These are phyloP conservation scores for Pichia phayaonensis DNA, from an alignment of 805 yeast species.

Conservation along the genomic window DNA sequence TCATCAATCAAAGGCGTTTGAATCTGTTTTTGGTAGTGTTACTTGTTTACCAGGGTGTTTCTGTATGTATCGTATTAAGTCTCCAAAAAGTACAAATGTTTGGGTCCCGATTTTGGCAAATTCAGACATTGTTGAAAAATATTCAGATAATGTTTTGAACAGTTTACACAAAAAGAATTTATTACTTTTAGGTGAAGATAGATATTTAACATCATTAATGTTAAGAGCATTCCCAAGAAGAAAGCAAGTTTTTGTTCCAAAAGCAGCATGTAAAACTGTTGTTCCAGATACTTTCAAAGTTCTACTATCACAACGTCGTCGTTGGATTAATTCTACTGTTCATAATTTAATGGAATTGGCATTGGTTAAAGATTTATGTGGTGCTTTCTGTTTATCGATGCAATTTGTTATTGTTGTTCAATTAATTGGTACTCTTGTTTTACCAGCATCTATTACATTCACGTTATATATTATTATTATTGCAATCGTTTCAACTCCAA, in stretches of 20 bases:
- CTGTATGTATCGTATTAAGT: constrained; percentile 82
- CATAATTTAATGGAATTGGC: constrained; percentile 87
- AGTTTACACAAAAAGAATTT: constrained; percentile 83
- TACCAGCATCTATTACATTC: constrained; percentile 82
- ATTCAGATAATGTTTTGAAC: constrained; percentile 76
- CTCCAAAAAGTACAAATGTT: constrained; percentile 74
- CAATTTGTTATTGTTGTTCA: constrained; percentile 83
- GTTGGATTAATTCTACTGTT: constrained; percentile 95
- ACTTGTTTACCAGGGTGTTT: constrained; percentile 96
- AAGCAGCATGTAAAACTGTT: constrained; percentile 86
- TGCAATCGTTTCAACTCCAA: constrained; percentile 65
- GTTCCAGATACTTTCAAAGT: constrained; percentile 81
- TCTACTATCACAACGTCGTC: constrained; percentile 83
- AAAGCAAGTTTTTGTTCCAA: constrained; percentile 78
- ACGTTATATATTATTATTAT: constrained; percentile 70
- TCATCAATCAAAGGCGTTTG: constrained; percentile 91
- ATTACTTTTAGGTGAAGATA: constrained; percentile 82
- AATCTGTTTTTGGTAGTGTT: constrained; percentile 90
- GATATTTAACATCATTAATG: constrained; percentile 80
- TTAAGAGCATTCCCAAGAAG: constrained; percentile 83
- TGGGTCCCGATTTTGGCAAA: constrained; percentile 94
- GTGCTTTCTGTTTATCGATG: constrained; percentile 92
- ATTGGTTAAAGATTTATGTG: constrained; percentile 80
- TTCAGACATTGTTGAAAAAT: constrained; percentile 89
- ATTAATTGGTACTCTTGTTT: constrained; percentile 76